Evolutionary conservation across 805 yeast species (phyloP).

Genomic region (Metschnikowia baotianmanensis): DNA sequence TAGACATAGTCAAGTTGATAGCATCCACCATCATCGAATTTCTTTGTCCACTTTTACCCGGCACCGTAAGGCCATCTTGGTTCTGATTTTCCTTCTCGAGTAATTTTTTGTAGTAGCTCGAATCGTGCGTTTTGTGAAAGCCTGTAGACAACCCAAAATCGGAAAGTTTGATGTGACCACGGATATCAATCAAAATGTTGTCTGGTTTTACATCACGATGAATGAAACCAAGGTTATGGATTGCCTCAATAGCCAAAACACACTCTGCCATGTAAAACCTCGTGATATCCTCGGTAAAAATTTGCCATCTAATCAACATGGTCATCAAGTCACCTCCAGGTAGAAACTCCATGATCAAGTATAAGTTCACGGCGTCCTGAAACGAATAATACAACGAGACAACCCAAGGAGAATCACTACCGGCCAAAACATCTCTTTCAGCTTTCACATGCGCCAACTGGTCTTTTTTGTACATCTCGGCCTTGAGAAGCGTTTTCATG

Average conservation of each 20-base stretch:
- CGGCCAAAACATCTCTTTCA: constrained; percentile 92
- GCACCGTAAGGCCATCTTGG: constrained; percentile 20
- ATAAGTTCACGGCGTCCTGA: constrained; percentile 73
- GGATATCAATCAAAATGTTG: constrained; percentile 81
- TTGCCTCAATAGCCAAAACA: constrained; percentile 91
- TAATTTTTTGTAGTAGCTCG: constrained; percentile 78
- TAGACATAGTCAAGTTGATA: constrained; percentile 91
- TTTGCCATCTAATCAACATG: constrained; percentile 92
- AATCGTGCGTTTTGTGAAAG: constrained; percentile 90
- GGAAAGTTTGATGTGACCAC: constrained; percentile 64
- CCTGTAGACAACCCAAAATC: constrained; percentile 88
- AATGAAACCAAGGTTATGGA: constrained; percentile 88
- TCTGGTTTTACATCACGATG: constrained; percentile 98
- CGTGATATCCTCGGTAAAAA: constrained; percentile 89
- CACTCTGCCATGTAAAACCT: constrained; percentile 95
- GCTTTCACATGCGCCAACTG: constrained; percentile 95
- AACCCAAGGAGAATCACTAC: constrained; percentile 86
- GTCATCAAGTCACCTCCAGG: constrained; percentile 93
- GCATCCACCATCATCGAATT: constrained; percentile 91
- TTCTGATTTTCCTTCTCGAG: constrained; percentile 58
- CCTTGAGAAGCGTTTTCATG: constrained; percentile 86
- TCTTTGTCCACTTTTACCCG: constrained; percentile 32
- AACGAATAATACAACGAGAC: constrained; percentile 79
- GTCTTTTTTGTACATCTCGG: constrained; percentile 93
- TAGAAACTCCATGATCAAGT: constrained; percentile 70